Conservation (phyloP, 2,329 filamentous ascomycete species). For the Claviceps quebecensis region DNA sequence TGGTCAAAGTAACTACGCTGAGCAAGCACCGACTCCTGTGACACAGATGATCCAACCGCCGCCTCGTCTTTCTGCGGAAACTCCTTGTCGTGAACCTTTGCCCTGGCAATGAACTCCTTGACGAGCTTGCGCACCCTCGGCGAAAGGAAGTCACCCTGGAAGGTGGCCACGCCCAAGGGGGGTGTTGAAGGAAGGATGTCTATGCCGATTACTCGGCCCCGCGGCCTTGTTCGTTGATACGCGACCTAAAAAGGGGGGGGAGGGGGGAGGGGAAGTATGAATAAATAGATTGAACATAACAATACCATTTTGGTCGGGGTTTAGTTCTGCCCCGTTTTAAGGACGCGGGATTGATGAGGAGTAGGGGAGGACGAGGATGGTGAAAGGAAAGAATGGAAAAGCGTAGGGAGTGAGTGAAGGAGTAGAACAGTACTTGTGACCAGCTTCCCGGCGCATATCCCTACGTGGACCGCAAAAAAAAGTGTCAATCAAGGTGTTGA, state of each 20-base stretch:
- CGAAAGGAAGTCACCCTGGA: constrained; percentile 87
- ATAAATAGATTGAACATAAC: neutral
- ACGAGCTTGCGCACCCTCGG: constrained; percentile 61
- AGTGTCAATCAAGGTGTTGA: no score
- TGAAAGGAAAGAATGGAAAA: neutral
- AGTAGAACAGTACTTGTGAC: constrained; percentile 41
- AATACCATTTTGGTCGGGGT: neutral
- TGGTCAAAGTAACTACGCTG: constrained; percentile 52
- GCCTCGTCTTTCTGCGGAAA: neutral
- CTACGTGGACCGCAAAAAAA: constrained; percentile 20
- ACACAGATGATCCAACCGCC: constrained; percentile 2
- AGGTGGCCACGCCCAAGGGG: constrained; percentile 78
- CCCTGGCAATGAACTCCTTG: constrained; percentile 56
- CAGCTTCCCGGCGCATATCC: constrained; percentile 66
- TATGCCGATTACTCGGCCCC: constrained; percentile 74
- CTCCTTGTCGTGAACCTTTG: constrained; percentile 19
- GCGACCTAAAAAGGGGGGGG: constrained; percentile 48
- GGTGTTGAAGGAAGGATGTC: constrained; percentile 89
- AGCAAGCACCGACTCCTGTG: constrained; percentile 16
- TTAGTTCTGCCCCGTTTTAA: neutral
- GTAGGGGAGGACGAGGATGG: neutral
- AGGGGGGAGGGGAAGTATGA: no score
- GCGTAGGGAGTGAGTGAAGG: no score
- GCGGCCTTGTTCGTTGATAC: constrained; percentile 58
- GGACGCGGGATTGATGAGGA: neutral